Percentiles rank a stretch among this genome's conserved stretches.
These are phyloP conservation scores for Pseudogymnoascus sp. DNA, from an alignment of 2,329 filamentous ascomycete species.

Conservation along the genomic window DNA sequence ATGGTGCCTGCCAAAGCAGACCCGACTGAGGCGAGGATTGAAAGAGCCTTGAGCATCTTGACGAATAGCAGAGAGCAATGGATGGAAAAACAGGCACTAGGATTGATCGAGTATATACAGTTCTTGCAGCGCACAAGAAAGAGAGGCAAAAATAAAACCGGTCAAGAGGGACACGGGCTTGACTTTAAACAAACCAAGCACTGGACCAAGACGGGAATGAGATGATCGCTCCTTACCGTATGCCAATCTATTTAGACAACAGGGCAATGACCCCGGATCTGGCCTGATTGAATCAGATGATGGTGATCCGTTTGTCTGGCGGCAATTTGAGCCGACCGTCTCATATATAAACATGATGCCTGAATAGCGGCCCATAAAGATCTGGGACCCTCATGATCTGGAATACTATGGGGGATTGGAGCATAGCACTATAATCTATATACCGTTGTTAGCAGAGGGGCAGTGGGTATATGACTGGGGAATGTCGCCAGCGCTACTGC, in stretches of 20 bases:
- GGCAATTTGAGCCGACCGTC: background rate
- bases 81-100: background rate
- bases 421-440: background rate
- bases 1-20: slow-evolving; percentile 35
- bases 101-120: background rate
- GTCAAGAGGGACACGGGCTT: background rate
- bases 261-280: background rate
- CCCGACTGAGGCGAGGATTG: slow-evolving; percentile 18
- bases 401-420: background rate
- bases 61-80: background rate
- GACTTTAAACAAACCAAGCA: background rate
- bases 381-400: background rate
- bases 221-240: background rate
- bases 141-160: background rate
- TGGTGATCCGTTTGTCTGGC: background rate
- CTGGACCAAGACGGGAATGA: background rate
- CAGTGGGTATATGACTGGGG: background rate
- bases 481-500: background rate
- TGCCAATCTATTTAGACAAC: slow-evolving; percentile 2
- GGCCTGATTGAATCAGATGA: background rate
- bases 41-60: background rate
- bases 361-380: background rate
- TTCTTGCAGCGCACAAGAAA: background rate
- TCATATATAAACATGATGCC: slow-evolving; percentile 2
- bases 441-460: background rate